A percentile compares a stretch with the other conserved stretches of the same genome.
Evolutionary conservation across 2,329 filamentous ascomycete species (phyloP).

Genomic region (Fusarium sp.): DNA sequence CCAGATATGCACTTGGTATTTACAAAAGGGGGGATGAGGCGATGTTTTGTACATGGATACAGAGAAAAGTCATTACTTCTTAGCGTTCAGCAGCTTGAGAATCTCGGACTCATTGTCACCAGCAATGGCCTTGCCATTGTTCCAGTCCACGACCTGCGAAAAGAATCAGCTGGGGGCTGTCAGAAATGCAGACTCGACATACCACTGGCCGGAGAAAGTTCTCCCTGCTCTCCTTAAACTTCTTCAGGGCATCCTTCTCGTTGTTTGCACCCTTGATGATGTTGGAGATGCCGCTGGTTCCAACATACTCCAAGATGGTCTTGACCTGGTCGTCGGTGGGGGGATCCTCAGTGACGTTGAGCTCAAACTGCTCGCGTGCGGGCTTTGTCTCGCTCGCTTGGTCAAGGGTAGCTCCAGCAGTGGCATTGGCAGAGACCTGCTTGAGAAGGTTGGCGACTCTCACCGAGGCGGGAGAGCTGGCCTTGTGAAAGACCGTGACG

Average conservation of each 20-base stretch:
- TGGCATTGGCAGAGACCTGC: constrained; percentile 78
- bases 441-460: constrained; percentile 83
- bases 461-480: constrained; percentile 77
- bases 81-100: constrained; percentile 78
- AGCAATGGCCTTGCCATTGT: constrained; percentile 82
- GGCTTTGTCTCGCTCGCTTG: constrained; percentile 78
- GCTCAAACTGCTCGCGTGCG: constrained; percentile 79
- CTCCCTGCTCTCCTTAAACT: constrained; percentile 76
- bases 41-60: constrained; percentile 27
- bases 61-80: constrained; percentile 50
- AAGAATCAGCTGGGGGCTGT: constrained; percentile 9
- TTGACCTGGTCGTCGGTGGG: constrained; percentile 87
- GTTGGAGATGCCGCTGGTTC: constrained; percentile 66
- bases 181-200: constrained; percentile 48
- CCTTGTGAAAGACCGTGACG: constrained; percentile 95
- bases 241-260: constrained; percentile 82
- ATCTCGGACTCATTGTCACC: constrained; percentile 91
- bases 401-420: constrained; percentile 76
- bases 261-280: constrained; percentile 81
- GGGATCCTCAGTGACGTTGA: constrained; percentile 82
- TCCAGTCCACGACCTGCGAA: constrained; percentile 84
- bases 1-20: constrained; percentile 16
- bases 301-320: constrained; percentile 87
- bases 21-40: constrained; percentile 31
- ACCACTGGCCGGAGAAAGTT: constrained; percentile 84